phyloP scores from a whole-genome alignment of 805 yeast genomes.

The Cyberlindnera mississippiensis region DNA sequence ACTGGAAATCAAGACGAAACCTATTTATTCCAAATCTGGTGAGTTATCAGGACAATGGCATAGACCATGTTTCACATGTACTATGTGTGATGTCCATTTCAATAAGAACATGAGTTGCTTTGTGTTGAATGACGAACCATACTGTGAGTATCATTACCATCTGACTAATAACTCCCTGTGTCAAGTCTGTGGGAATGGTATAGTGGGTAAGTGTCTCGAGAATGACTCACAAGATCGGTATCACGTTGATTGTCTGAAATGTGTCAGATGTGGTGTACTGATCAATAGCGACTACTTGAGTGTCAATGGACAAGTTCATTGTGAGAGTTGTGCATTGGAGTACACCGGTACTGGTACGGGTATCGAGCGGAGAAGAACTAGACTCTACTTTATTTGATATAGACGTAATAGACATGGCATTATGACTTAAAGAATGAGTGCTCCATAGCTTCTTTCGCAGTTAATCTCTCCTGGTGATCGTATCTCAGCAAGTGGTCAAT shows the following conservation, averaged over 20 bases:
- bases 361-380: conserved; percentile 28
- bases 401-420: not conserved
- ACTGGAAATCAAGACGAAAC: conserved; percentile 49
- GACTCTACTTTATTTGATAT: conserved; percentile 18
- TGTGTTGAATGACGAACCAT: conserved; percentile 74
- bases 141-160: conserved; percentile 78
- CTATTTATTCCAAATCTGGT: conserved; percentile 80
- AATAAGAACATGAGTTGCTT: conserved; percentile 64
- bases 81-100: conserved; percentile 54
- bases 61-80: conserved; percentile 76
- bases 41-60: conserved; percentile 94
- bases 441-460: conserved; percentile 84
- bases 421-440: conserved; percentile 44
- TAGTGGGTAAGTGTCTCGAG: conserved; percentile 89
- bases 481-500: conserved; percentile 75
- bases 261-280: conserved; percentile 51
- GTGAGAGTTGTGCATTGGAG: conserved; percentile 38
- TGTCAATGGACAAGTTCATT: conserved; percentile 43
- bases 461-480: conserved; percentile 84
- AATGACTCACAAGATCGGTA: conserved; percentile 67
- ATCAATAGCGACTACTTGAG: conserved; percentile 56
- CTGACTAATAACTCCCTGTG: conserved; percentile 72
- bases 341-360: conserved; percentile 9
- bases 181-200: conserved; percentile 62
- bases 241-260: conserved; percentile 70